phyloP scores from a whole-genome alignment of 108 stramenopile genomes.

The Pseudonitzschia multiseries region DNA sequence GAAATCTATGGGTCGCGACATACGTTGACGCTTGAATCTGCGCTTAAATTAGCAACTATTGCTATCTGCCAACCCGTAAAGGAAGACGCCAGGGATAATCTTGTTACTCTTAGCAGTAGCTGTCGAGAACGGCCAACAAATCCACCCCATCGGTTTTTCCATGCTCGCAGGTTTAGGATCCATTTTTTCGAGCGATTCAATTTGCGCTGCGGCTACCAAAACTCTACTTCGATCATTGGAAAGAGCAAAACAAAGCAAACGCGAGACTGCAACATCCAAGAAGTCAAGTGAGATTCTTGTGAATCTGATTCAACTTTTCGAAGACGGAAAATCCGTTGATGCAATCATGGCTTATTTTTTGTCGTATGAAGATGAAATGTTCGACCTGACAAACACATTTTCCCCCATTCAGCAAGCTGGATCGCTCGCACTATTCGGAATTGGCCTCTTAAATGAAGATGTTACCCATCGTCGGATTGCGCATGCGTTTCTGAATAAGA shows the following conservation, averaged over 20 bases:
- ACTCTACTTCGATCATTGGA: not conserved
- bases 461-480: not conserved
- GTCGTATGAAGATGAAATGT: slow-evolving; percentile 10
- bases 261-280: not conserved
- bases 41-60: slow-evolving; percentile 15
- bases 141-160: not conserved
- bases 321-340: slow-evolving; percentile 14
- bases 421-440: slow-evolving; percentile 25
- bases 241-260: not conserved
- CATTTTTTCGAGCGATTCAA: not conserved
- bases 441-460: slow-evolving; percentile 21
- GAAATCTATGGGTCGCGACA: not conserved
- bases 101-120: not conserved
- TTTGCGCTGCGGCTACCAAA: slow-evolving; percentile 4
- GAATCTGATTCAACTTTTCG: slow-evolving; percentile 7
- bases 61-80: not conserved
- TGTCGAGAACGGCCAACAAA: slow-evolving; percentile 4
- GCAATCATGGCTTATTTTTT: slow-evolving; percentile 23
- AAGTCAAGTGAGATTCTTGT: not conserved
- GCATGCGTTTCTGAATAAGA: slow-evolving; percentile 18
- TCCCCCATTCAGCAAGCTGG: slow-evolving; percentile 33
- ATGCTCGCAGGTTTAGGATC: not conserved
- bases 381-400: not conserved
- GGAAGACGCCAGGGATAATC: slow-evolving; percentile 1
- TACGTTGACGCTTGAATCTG: slow-evolving; percentile 10